phyloP scores from a whole-genome alignment of 495 filamentous ascomycete species.

The Xylaria nigripes region DNA sequence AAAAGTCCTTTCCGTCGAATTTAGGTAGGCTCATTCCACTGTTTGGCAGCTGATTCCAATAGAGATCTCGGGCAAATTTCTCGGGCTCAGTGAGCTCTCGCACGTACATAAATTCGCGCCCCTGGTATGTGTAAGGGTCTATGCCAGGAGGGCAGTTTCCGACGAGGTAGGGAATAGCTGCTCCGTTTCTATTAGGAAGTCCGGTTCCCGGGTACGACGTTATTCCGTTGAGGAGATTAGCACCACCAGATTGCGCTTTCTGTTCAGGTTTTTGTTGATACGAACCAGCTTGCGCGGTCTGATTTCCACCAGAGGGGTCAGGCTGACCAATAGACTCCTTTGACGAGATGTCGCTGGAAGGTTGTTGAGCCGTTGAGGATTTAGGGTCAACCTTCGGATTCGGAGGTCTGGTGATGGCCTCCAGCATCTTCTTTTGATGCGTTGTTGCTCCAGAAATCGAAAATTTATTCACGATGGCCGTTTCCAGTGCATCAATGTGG shows the following conservation, averaged over 20 bases:
- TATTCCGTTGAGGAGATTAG: background rate
- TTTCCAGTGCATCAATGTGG: conserved; percentile 13
- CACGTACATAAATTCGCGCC: conserved; percentile 38
- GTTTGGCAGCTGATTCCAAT: conserved; percentile 42
- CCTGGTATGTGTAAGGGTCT: conserved; percentile 24
- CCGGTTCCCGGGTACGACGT: background rate
- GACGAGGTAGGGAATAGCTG: conserved; percentile 34
- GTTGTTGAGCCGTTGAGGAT: conserved; percentile 12
- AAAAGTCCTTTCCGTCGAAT: conserved; percentile 51
- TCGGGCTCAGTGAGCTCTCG: conserved; percentile 42
- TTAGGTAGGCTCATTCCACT: conserved; percentile 42
- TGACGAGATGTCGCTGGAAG: conserved; percentile 6
- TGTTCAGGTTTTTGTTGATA: conserved; percentile 3
- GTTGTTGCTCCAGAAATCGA: conserved; percentile 3
- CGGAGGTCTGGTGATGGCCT: conserved; percentile 15
- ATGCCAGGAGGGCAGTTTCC: conserved; percentile 34
- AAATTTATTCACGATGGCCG: conserved; percentile 11
- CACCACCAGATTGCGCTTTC: background rate
- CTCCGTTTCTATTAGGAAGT: background rate
- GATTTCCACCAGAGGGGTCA: background rate
- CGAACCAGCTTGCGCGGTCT: background rate
- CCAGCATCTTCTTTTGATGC: background rate
- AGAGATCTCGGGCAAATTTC: conserved; percentile 38
- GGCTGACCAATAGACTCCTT: background rate
- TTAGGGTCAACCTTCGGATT: conserved; percentile 15